Percentiles rank a stretch among this genome's conserved stretches.
Evolutionary conservation across 495 filamentous ascomycete species (phyloP).

Genomic region (Neurospora cerealis): DNA sequence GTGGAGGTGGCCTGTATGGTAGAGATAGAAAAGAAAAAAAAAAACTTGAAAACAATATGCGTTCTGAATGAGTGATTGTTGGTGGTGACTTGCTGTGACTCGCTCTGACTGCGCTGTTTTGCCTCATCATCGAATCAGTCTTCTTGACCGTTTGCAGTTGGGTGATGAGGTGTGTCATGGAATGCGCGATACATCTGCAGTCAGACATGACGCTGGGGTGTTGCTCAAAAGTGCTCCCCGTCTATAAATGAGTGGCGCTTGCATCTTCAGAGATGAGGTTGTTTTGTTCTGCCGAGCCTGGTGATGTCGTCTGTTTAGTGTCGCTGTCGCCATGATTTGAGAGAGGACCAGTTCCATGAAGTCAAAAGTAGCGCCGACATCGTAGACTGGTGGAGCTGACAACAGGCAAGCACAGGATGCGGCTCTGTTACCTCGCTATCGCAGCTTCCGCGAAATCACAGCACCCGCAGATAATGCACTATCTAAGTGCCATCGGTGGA

Average conservation of each 20-base stretch:
- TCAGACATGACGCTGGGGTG: neutral
- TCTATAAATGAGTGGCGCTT: neutral
- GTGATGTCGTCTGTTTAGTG: neutral
- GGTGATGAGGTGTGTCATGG: neutral
- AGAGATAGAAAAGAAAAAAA: neutral
- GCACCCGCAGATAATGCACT: neutral
- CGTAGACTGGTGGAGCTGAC: neutral
- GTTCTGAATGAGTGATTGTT: neutral
- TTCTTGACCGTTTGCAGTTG: neutral
- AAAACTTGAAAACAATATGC: neutral
- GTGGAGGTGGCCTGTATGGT: neutral
- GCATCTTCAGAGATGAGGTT: neutral
- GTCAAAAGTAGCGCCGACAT: neutral
- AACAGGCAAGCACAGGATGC: neutral
- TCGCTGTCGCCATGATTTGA: neutral
- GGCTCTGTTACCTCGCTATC: neutral
- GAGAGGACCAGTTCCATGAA: neutral
- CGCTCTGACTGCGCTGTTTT: neutral
- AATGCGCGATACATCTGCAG: neutral
- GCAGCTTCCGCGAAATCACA: too few relatives aligned
- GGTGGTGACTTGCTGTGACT: neutral
- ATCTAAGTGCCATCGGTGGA: neutral
- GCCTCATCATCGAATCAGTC: neutral
- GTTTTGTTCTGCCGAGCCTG: neutral
- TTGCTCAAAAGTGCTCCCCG: neutral